Evolutionary conservation across 345 rosid species (phyloP).

Genomic region (Salix udensis): DNA sequence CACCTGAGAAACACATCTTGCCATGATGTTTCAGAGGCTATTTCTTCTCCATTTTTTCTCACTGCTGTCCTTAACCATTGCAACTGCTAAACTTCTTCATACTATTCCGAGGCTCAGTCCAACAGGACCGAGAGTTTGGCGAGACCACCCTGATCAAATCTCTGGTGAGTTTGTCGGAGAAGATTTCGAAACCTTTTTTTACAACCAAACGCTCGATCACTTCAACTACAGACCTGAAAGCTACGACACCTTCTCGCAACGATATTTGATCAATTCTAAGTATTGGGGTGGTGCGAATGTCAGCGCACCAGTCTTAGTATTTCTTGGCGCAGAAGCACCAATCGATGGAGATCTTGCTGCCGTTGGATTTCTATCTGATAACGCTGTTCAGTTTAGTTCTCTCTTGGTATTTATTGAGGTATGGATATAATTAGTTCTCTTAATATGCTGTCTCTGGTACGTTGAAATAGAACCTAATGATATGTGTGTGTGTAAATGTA

Average conservation of each 20-base stretch:
- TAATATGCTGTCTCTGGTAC: not conserved
- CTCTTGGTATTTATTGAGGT: conserved; percentile 43
- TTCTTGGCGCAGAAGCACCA: conserved; percentile 33
- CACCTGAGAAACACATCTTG: not conserved
- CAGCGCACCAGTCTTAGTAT: conserved; percentile 36
- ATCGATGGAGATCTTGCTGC: not conserved
- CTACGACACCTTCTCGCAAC: conserved; percentile 32
- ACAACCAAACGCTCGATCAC: conserved; percentile 48
- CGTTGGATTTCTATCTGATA: conserved; percentile 33
- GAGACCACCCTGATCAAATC: not conserved
- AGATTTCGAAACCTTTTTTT: conserved; percentile 30
- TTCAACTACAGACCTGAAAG: conserved; percentile 46
- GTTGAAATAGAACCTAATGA: not conserved
- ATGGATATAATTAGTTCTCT: not conserved
- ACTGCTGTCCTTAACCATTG: not conserved
- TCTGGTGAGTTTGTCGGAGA: conserved; percentile 3
- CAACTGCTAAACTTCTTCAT: not conserved
- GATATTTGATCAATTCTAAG: conserved; percentile 32
- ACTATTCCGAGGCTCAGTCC: conserved; percentile 37
- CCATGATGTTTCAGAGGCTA: conserved; percentile 4
- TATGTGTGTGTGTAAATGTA: no score
- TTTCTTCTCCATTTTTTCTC: not conserved
- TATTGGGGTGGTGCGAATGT: conserved; percentile 38
- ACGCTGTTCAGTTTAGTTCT: conserved; percentile 29
- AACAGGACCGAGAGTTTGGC: conserved; percentile 4